phyloP scores from a whole-genome alignment of 164 flowering plant species.

The Stephania yunnanensis region DNA sequence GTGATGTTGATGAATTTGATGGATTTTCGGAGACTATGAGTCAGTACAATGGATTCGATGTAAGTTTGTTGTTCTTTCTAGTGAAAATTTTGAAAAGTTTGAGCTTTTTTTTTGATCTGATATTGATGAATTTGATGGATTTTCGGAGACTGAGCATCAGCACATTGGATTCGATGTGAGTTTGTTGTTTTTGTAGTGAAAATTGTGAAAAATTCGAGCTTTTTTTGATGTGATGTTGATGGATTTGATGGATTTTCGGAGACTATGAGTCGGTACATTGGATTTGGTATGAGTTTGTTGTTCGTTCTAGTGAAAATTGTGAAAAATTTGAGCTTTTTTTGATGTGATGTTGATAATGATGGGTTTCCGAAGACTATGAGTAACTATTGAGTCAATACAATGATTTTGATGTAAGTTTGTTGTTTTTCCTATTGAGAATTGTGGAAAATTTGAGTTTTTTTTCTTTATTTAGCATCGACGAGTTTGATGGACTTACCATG shows the following conservation, averaged over 20 bases:
- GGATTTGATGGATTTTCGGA: constrained; percentile 60
- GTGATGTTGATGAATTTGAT: constrained; percentile 54
- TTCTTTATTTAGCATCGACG: constrained; percentile 37
- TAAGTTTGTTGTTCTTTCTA: constrained; percentile 18
- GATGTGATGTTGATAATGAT: too few species aligned
- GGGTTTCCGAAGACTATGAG: constrained; percentile 24
- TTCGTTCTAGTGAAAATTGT: not conserved
- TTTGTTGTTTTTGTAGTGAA: too few species aligned
- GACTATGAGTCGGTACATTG: constrained; percentile 52
- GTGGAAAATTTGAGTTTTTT: too few species aligned
- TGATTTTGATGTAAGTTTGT: too few species aligned
- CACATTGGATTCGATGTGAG: too few species aligned
- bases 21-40: constrained; percentile 67
- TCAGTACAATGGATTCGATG: constrained; percentile 45
- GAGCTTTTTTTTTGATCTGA: not conserved
- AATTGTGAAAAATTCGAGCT: too few species aligned
- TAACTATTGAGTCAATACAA: too few species aligned
- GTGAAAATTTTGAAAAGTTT: not conserved
- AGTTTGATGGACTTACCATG: constrained; percentile 54
- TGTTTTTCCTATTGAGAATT: too few species aligned
- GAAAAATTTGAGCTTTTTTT: not conserved
- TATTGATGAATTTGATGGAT: too few species aligned
- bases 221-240: constrained; percentile 38
- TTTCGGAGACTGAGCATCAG: constrained; percentile 13
- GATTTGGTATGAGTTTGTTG: constrained; percentile 33